Evolutionary conservation across 805 yeast genomes (phyloP).

Genomic region (Kuraishia ogatae): DNA sequence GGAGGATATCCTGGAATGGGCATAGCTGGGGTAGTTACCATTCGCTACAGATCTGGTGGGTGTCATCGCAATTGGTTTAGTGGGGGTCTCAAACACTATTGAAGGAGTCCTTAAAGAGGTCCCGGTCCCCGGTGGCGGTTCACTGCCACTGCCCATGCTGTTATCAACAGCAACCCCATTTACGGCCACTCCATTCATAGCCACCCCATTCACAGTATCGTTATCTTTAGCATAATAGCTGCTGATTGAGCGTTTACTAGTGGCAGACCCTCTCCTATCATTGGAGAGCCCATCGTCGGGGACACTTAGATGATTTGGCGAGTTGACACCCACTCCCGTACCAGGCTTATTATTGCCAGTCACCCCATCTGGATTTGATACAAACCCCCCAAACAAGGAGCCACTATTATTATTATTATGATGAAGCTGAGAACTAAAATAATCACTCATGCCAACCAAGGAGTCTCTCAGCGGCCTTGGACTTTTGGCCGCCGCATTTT

Average conservation of each 20-base stretch:
- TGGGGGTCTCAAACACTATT: neutral
- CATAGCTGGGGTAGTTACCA: neutral
- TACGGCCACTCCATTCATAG: neutral
- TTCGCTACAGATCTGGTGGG: neutral
- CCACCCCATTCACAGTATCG: neutral
- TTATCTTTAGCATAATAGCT: neutral
- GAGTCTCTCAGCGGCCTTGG: neutral
- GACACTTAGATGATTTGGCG: neutral
- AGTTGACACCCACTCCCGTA: neutral
- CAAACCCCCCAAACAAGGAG: neutral
- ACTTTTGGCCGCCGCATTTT: neutral
- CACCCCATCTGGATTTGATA: neutral
- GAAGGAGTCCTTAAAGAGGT: neutral
- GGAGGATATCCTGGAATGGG: neutral
- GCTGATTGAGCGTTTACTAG: neutral
- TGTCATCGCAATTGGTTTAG: neutral
- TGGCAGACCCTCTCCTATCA: neutral
- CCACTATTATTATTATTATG: neutral
- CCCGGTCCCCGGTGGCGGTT: neutral
- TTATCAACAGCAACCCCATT: neutral
- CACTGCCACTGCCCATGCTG: neutral
- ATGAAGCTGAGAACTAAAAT: neutral
- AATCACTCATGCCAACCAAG: neutral
- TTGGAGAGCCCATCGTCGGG: neutral
- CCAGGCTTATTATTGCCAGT: neutral